These are phyloP conservation scores for Phytomonas sp. DNA, from an alignment of 208 protist genomes.

Conservation along the genomic window DNA sequence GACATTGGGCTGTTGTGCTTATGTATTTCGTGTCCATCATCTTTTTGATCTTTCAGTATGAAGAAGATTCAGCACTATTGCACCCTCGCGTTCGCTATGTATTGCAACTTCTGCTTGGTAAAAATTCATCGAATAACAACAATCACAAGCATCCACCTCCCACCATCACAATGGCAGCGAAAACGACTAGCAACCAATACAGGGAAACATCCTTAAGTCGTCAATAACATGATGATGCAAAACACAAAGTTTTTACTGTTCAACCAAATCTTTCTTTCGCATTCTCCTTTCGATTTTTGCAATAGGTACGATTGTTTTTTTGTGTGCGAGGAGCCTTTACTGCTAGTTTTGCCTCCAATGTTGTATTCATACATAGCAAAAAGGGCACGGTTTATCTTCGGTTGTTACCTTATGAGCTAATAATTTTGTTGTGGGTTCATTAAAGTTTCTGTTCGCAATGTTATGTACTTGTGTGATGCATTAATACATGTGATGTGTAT, in stretches of 20 bases:
- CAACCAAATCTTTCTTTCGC: background rate
- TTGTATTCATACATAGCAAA: background rate
- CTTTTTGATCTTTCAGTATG: constrained; percentile 76
- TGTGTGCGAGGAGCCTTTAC: background rate
- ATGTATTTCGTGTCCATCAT: constrained; percentile 67
- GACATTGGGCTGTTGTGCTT: constrained; percentile 51
- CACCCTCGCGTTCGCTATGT: constrained; percentile 41
- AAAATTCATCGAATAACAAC: constrained; percentile 15
- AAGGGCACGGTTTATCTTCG: background rate
- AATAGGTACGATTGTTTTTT: background rate
- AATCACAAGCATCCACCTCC: background rate
- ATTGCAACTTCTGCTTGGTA: constrained; percentile 44
- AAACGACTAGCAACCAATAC: background rate
- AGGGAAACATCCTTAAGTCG: background rate
- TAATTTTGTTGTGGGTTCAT: background rate
- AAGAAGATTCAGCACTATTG: constrained; percentile 58
- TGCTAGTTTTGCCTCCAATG: constrained; percentile 3
- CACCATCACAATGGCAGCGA: background rate
- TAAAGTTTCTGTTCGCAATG: constrained; percentile 1
- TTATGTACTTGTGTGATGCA: background rate
- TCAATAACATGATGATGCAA: background rate
- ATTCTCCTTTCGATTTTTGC: background rate
- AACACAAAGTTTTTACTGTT: constrained; percentile 3
- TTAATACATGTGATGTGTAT: background rate
- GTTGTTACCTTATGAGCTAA: background rate